phyloP scores from a whole-genome alignment of 2,329 filamentous ascomycete species.

The Cylindrodendrum hubeiense region DNA sequence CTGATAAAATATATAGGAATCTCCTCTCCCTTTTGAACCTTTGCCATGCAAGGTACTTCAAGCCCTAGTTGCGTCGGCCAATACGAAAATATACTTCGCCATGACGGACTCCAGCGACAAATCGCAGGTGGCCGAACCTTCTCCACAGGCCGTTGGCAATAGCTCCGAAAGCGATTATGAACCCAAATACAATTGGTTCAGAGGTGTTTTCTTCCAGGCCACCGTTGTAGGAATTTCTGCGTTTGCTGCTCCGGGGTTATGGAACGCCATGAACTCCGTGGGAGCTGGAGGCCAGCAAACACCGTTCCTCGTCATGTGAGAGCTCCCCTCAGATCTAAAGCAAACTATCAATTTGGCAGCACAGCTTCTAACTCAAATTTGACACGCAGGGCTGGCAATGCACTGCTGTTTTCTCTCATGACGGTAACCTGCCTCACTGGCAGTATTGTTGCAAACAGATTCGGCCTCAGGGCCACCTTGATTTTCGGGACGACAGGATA shows the following conservation, averaged over 20 bases:
- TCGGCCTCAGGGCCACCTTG: constrained; percentile 53
- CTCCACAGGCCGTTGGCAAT: not conserved
- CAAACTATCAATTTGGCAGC: too few species aligned
- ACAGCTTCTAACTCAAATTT: too few species aligned
- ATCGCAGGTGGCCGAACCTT: not conserved
- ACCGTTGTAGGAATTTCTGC: constrained; percentile 65
- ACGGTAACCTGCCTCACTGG: constrained; percentile 15
- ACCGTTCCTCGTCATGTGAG: constrained; percentile 50
- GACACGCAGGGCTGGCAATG: too few species aligned
- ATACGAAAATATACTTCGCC: not conserved
- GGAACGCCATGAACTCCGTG: constrained; percentile 67
- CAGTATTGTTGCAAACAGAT: constrained; percentile 18
- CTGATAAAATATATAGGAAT: not conserved
- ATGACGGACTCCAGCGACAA: not conserved
- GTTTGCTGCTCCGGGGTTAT: constrained; percentile 36
- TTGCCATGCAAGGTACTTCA: too few species aligned
- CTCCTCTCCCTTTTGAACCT: not conserved
- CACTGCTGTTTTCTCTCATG: constrained; percentile 24
- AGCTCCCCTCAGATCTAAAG: too few species aligned
- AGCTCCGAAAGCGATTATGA: not conserved
- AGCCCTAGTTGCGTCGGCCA: not conserved
- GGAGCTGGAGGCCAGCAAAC: constrained; percentile 61
- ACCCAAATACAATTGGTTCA: constrained; percentile 3
- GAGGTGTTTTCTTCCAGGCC: constrained; percentile 60
- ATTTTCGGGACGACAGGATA: constrained; percentile 59